A percentile compares a stretch with the other conserved stretches of the same genome.
These are phyloP conservation scores for Cercophora scortea DNA, from an alignment of 495 filamentous ascomycete species.

Conservation along the genomic window DNA sequence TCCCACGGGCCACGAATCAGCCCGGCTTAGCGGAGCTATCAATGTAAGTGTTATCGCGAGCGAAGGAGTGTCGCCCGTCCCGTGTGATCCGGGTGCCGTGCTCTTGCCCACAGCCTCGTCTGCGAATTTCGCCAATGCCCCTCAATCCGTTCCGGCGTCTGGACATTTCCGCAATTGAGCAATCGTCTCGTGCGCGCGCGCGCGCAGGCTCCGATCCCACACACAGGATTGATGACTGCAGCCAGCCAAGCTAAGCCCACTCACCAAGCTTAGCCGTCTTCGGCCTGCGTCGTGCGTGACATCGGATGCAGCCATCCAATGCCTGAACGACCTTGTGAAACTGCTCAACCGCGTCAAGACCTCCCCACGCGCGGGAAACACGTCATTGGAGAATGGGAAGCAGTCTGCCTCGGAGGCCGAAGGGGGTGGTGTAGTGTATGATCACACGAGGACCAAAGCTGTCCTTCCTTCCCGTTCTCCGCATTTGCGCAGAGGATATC, in stretches of 20 bases:
- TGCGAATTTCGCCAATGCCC: neutral
- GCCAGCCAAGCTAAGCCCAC: constrained; percentile 7
- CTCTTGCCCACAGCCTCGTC: constrained; percentile 1
- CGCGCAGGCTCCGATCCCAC: neutral
- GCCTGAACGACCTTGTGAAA: neutral
- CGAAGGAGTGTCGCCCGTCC: too few species aligned
- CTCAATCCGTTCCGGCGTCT: neutral
- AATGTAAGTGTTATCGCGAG: too few species aligned
- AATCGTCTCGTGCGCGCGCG: neutral
- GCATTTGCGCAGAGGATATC: constrained; percentile 26
- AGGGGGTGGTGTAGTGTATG: neutral
- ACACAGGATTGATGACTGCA: neutral
- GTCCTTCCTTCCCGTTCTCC: constrained; percentile 9
- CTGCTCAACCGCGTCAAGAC: constrained; percentile 8
- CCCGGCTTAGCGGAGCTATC: neutral
- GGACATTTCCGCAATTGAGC: constrained; percentile 2
- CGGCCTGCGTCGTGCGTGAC: constrained; percentile 14
- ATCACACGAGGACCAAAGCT: constrained; percentile 2
- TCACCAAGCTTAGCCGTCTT: constrained; percentile 8
- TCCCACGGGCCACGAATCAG: too few species aligned
- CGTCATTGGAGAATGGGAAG: constrained; percentile 22
- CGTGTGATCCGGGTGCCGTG: neutral
- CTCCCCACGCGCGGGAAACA: constrained; percentile 1
- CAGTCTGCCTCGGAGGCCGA: neutral
- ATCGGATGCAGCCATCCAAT: constrained; percentile 15